phyloP scores from a whole-genome alignment of 2,329 filamentous ascomycete genomes.

The Colletotrichum cordylinicola region DNA sequence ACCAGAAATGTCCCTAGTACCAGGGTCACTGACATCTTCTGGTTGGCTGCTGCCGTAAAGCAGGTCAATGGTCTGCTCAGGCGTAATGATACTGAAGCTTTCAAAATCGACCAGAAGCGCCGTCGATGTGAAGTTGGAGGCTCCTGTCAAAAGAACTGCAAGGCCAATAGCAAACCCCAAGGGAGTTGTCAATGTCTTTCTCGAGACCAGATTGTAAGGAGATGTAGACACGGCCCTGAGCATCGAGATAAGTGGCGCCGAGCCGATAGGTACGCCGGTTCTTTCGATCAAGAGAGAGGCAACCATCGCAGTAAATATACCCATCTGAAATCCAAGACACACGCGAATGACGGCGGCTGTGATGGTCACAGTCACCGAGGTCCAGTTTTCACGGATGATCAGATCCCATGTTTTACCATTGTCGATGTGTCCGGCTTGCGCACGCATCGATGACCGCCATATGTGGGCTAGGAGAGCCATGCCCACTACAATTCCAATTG shows the following conservation, averaged over 20 bases:
- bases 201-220: not conserved
- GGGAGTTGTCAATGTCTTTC: not conserved
- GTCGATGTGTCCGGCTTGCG: not conserved
- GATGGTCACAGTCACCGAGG: not conserved
- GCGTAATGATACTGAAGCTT: not conserved
- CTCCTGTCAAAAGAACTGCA: not conserved
- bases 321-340: not conserved
- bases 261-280: not conserved
- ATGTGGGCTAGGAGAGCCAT: no score
- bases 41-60: not conserved
- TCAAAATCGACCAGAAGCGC: not conserved
- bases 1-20: not conserved
- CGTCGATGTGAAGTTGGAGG: not conserved
- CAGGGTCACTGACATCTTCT: rapidly evolving
- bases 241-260: not conserved
- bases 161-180: not conserved
- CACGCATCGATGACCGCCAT: no score
- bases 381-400: not conserved
- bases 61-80: not conserved
- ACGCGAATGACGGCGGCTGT: not conserved
- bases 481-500: no score
- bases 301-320: not conserved
- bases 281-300: not conserved
- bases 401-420: not conserved
- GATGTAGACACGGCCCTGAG: not conserved